Evolutionary conservation across 2,329 filamentous ascomycete species (phyloP).

Genomic region (Paraphoma sp.): DNA sequence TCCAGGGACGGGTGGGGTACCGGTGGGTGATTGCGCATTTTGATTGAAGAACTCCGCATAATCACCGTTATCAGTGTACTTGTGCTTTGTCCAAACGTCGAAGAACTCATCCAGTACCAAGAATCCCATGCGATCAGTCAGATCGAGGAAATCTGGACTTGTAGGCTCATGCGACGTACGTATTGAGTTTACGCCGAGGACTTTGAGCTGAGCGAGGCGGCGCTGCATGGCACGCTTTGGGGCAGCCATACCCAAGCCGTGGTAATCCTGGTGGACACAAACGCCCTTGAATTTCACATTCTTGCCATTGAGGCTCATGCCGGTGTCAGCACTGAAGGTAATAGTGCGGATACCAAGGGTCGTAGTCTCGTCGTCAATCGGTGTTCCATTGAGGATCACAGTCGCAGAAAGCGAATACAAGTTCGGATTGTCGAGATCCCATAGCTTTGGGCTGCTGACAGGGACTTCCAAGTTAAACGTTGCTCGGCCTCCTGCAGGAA

Average conservation of each 20-base stretch:
- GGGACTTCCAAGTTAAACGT: neutral
- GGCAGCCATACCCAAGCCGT: neutral
- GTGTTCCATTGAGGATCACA: neutral
- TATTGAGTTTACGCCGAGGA: neutral
- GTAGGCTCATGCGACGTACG: neutral
- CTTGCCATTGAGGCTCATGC: neutral
- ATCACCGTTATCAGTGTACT: neutral
- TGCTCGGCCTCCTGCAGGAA: neutral
- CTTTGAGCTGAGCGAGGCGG: neutral
- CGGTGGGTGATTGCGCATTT: neutral
- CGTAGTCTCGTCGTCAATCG: neutral
- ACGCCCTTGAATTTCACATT: neutral
- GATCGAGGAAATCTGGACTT: neutral
- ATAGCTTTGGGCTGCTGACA: neutral
- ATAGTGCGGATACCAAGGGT: neutral
- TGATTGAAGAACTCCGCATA: neutral
- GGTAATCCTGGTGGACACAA: neutral
- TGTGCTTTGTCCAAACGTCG: neutral
- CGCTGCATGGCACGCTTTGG: neutral
- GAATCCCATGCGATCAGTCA: neutral
- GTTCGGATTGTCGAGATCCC: neutral
- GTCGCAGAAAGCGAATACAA: neutral
- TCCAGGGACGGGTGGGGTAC: neutral
- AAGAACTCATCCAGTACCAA: neutral
- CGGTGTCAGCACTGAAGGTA: neutral